A percentile compares a stretch with the other conserved stretches of the same genome.
These are phyloP conservation scores for Gloeopeniophorella convolvens DNA, from an alignment of 768 basidiomycete species.

Conservation along the genomic window DNA sequence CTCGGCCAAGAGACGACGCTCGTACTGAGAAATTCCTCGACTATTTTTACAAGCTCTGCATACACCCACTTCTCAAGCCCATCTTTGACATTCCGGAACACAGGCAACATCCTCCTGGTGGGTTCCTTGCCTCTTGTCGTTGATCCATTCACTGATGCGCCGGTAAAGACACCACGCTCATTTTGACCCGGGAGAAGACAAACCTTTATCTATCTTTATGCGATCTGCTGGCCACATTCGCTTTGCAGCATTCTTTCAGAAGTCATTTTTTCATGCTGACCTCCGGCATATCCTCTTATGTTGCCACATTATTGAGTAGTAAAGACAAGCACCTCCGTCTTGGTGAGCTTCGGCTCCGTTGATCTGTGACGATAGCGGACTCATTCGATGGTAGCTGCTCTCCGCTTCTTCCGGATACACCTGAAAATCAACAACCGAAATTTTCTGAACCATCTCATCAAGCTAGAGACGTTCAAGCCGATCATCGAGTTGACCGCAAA, in stretches of 20 bases:
- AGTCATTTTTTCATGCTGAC: conserved; percentile 88
- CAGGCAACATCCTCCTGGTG: conserved; percentile 33
- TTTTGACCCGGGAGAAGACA: conserved; percentile 64
- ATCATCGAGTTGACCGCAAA: conserved; percentile 77
- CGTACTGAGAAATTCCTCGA: conserved; percentile 85
- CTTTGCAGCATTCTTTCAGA: conserved; percentile 85
- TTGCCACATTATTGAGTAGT: conserved; percentile 71
- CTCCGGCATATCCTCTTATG: conserved; percentile 61
- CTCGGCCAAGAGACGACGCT: conserved; percentile 72
- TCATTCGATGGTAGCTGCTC: conserved; percentile 53
- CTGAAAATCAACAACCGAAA: conserved; percentile 79
- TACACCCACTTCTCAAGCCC: conserved; percentile 75
- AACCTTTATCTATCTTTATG: conserved; percentile 86
- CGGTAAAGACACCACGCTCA: conserved; percentile 46
- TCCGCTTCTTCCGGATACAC: conserved; percentile 86
- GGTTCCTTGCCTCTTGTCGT: neutral
- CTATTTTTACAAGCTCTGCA: conserved; percentile 86
- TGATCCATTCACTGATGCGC: no score
- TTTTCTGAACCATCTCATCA: conserved; percentile 66
- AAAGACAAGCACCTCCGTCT: conserved; percentile 91
- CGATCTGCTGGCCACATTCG: conserved; percentile 85
- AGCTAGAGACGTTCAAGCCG: conserved; percentile 77
- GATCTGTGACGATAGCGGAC: conserved; percentile 12
- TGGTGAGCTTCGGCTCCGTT: conserved; percentile 46
- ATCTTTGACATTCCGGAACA: conserved; percentile 67